Percentiles rank a stretch among this genome's conserved stretches.
Conservation (phyloP, 768 basidiomycete species). For the Termitomyces sp. region DNA sequence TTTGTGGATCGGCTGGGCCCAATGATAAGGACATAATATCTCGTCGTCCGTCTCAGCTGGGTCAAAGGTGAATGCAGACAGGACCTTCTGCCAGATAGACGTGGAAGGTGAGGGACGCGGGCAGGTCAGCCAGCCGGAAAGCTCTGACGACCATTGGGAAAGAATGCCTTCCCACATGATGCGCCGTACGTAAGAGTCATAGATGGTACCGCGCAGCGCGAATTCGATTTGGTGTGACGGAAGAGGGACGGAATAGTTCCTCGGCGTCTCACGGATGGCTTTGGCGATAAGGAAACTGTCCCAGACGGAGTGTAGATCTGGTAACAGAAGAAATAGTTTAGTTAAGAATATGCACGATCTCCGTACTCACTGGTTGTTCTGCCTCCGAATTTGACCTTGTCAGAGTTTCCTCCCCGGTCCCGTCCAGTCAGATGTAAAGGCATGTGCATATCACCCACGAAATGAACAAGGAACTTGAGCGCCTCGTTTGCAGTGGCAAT, state of each 20-base stretch:
- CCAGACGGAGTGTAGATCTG: conserved; percentile 86
- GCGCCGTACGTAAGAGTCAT: conserved; percentile 82
- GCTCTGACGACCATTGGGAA: conserved; percentile 55
- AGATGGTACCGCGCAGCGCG: conserved; percentile 71
- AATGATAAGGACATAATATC: conserved; percentile 68
- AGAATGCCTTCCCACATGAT: conserved; percentile 83
- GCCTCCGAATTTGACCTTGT: conserved; percentile 68
- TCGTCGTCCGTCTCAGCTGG: conserved; percentile 41
- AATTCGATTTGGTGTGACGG: conserved; percentile 62
- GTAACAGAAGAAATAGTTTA: background rate
- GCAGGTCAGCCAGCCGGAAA: conserved; percentile 65
- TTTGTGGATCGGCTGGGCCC: conserved; percentile 66
- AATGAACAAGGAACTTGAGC: conserved; percentile 90
- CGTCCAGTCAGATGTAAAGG: conserved; percentile 89
- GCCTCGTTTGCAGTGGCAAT: conserved; percentile 61
- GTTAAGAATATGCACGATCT: conserved; percentile 16
- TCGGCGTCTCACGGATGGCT: conserved; percentile 62
- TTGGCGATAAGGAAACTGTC: conserved; percentile 79
- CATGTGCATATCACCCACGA: conserved; percentile 89
- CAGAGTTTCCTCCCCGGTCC: conserved; percentile 82
- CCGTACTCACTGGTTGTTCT: conserved; percentile 57
- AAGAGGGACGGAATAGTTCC: conserved; percentile 74
- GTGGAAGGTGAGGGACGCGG: background rate
- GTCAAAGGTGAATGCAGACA: conserved; percentile 14
- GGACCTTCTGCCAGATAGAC: conserved; percentile 23